Evolutionary conservation across 257 asterid genomes (phyloP).

Genomic region (Scutellaria barbata): DNA sequence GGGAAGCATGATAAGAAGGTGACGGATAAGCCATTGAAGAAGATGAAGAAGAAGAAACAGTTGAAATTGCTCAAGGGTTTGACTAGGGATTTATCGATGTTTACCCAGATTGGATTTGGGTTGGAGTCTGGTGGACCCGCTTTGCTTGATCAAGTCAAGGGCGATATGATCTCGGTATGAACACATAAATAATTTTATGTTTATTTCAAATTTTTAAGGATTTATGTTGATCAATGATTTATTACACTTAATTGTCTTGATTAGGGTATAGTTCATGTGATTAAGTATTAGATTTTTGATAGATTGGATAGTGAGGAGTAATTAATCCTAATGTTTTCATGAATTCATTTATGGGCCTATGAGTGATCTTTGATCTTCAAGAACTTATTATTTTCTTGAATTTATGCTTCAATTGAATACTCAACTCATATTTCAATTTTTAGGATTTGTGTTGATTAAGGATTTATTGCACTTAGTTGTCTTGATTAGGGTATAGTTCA

Average conservation of each 20-base stretch:
- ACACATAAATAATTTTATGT: background rate
- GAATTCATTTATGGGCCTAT: too few relatives aligned
- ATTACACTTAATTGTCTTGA: background rate
- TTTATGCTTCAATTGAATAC: too few relatives aligned
- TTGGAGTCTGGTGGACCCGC: conserved; percentile 37
- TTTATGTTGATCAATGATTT: background rate
- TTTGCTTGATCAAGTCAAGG: conserved; percentile 54
- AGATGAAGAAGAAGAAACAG: conserved; percentile 60
- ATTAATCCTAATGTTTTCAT: too few relatives aligned
- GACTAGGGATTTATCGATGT: conserved; percentile 52
- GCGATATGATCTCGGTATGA: conserved; percentile 63
- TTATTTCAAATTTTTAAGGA: background rate
- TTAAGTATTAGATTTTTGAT: too few relatives aligned
- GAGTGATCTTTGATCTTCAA: too few relatives aligned
- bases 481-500: too few relatives aligned
- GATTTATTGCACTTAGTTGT: background rate
- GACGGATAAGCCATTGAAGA: conserved; percentile 42
- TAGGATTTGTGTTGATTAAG: background rate
- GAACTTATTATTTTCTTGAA: too few relatives aligned
- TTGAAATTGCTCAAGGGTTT: conserved; percentile 67
- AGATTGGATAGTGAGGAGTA: too few relatives aligned
- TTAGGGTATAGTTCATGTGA: too few relatives aligned
- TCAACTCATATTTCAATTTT: background rate
- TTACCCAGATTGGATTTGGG: conserved; percentile 58
- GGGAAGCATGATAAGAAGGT: background rate